Percentiles rank a stretch among this genome's conserved stretches.
These are phyloP conservation scores for Aureobasidium mangrovei DNA, from an alignment of 2,329 filamentous ascomycete species.

Conservation along the genomic window DNA sequence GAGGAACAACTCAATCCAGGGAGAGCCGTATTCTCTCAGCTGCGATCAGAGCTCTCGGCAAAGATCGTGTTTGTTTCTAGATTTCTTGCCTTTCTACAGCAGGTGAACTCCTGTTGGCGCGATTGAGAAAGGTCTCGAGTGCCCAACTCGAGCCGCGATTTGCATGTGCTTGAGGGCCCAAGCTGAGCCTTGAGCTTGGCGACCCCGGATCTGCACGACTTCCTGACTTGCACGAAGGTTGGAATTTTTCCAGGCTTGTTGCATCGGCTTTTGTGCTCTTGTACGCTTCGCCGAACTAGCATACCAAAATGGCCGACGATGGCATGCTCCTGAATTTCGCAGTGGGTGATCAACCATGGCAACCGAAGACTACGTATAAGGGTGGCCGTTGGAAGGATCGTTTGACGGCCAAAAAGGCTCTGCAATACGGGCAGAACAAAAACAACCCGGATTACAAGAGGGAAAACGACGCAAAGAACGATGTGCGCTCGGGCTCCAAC, in stretches of 20 bases:
- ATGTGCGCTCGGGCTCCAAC: constrained; percentile 5
- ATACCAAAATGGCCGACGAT: constrained; percentile 70
- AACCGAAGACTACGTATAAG: constrained; percentile 60
- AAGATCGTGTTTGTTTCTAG: too few relatives aligned
- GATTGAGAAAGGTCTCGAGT: too few relatives aligned
- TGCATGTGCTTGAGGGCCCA: background rate
- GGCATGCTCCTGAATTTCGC: constrained; percentile 92
- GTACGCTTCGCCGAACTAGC: too few relatives aligned
- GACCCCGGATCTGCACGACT: constrained; percentile 2
- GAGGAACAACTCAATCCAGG: too few relatives aligned
- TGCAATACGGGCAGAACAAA: constrained; percentile 44
- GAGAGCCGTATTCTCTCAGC: too few relatives aligned
- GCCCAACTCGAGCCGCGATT: too few relatives aligned
- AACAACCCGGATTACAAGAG: constrained; percentile 8
- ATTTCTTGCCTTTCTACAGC: too few relatives aligned
- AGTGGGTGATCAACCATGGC: constrained; percentile 55
- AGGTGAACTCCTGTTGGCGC: too few relatives aligned
- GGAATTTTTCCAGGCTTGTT: background rate
- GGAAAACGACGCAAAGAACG: background rate
- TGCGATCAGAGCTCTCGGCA: too few relatives aligned
- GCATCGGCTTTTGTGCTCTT: background rate
- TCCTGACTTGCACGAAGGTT: background rate
- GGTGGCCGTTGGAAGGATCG: constrained; percentile 93
- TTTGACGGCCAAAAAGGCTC: constrained; percentile 65
- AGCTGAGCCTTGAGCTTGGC: background rate